phyloP scores from a whole-genome alignment of 2,329 filamentous ascomycete genomes.

The Huntiella decipiens region DNA sequence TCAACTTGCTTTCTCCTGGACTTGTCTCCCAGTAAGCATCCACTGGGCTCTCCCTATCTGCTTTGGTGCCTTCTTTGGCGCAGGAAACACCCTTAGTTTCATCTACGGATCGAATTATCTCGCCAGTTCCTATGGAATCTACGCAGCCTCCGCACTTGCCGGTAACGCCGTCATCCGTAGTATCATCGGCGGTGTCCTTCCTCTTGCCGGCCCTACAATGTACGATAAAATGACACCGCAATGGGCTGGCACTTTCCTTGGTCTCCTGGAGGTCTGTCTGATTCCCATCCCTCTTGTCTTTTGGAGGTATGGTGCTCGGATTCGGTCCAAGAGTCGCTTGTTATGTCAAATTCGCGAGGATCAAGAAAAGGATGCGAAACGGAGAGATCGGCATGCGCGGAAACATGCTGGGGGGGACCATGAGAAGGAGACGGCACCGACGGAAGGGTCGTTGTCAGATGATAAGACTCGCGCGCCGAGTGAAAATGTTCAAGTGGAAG shows the following conservation, averaged over 20 bases:
- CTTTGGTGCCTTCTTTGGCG: slow-evolving; percentile 61
- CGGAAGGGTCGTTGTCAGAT: not conserved
- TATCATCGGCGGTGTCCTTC: slow-evolving; percentile 57
- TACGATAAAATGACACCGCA: slow-evolving; percentile 51
- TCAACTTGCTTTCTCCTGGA: slow-evolving; percentile 79
- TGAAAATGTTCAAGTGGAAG: no score
- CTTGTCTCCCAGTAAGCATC: slow-evolving; percentile 54
- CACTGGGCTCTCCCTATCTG: slow-evolving; percentile 69
- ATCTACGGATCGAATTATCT: slow-evolving; percentile 72
- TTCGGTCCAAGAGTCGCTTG: slow-evolving; percentile 31
- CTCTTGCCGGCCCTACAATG: slow-evolving; percentile 55
- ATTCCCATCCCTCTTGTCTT: slow-evolving; percentile 70
- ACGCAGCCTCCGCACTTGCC: slow-evolving; percentile 61
- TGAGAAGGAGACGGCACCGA: not conserved
- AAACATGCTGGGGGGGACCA: not conserved
- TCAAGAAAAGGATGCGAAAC: slow-evolving; percentile 18
- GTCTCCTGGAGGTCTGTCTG: slow-evolving; percentile 50
- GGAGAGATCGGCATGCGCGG: slow-evolving; percentile 6
- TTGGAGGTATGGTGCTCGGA: slow-evolving; percentile 40
- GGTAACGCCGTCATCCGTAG: slow-evolving; percentile 60
- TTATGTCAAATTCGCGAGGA: slow-evolving; percentile 27
- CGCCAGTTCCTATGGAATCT: slow-evolving; percentile 61
- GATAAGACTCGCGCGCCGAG: no score
- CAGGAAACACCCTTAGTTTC: slow-evolving; percentile 59
- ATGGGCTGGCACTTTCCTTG: slow-evolving; percentile 63